Conservation (phyloP, 768 basidiomycete genomes). For the Macrolepiota dolichaula region DNA sequence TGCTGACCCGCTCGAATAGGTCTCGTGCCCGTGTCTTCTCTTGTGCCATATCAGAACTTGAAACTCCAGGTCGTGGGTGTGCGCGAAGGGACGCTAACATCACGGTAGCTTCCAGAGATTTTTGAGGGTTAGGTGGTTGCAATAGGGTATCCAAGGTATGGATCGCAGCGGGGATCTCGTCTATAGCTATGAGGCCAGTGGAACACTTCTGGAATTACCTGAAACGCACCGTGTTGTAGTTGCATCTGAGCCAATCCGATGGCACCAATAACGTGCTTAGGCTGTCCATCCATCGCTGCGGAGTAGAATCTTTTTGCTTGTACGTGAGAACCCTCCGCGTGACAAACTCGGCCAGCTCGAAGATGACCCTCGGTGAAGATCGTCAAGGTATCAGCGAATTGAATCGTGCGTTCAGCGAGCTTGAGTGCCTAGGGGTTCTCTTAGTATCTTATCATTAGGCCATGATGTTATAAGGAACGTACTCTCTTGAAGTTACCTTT, state of each 20-base stretch:
- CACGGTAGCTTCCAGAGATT: slow-evolving; percentile 79
- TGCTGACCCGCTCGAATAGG: slow-evolving; percentile 72
- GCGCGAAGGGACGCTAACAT: slow-evolving; percentile 90
- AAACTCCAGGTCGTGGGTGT: slow-evolving; percentile 75
- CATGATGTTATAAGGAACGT: slow-evolving; percentile 15
- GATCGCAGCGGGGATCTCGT: slow-evolving; percentile 81
- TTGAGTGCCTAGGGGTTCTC: slow-evolving; percentile 65
- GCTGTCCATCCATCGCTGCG: slow-evolving; percentile 61
- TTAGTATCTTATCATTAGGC: background rate
- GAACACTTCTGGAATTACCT: background rate
- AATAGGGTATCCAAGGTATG: slow-evolving; percentile 79
- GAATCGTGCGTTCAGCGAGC: slow-evolving; percentile 89
- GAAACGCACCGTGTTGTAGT: slow-evolving; percentile 63
- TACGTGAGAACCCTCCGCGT: slow-evolving; percentile 59
- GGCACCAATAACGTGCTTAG: slow-evolving; percentile 73
- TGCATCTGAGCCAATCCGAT: slow-evolving; percentile 88
- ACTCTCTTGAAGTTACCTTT: slow-evolving; percentile 66
- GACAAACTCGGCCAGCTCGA: slow-evolving; percentile 76
- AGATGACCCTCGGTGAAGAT: slow-evolving; percentile 86
- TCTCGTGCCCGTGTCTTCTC: slow-evolving; percentile 77
- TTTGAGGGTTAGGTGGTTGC: slow-evolving; percentile 59
- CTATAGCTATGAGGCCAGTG: slow-evolving; percentile 31
- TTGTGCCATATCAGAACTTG: slow-evolving; percentile 64
- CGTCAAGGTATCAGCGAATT: slow-evolving; percentile 87
- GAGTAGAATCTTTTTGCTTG: slow-evolving; percentile 74